These are phyloP conservation scores for Talaromyces sp. DNA, from an alignment of 2,329 filamentous ascomycete species.

Conservation along the genomic window DNA sequence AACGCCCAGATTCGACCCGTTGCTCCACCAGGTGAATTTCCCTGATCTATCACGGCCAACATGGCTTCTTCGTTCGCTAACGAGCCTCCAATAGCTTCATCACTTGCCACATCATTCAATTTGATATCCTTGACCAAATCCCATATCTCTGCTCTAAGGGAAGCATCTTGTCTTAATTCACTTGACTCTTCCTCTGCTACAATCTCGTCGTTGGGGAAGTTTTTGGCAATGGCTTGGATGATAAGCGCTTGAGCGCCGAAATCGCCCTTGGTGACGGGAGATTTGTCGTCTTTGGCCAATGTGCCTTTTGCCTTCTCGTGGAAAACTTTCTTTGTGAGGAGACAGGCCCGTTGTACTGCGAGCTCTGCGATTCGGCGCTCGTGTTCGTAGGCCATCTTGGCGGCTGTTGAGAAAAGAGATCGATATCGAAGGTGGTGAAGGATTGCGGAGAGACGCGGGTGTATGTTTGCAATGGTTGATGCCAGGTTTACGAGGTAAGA, in stretches of 20 bases:
- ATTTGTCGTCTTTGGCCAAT: conserved; percentile 89
- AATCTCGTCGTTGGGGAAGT: conserved; percentile 86
- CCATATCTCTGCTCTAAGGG: conserved; percentile 76
- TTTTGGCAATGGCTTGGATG: conserved; percentile 81
- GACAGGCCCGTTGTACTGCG: conserved; percentile 77
- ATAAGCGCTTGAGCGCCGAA: conserved; percentile 97
- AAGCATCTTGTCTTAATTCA: conserved; percentile 67
- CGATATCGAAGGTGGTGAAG: conserved; percentile 28
- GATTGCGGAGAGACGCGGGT: conserved; percentile 41
- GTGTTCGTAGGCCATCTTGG: conserved; percentile 59
- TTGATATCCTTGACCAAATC: conserved; percentile 70
- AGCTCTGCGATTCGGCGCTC: conserved; percentile 83
- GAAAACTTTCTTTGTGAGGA: conserved; percentile 75
- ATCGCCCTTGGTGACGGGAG: conserved; percentile 95
- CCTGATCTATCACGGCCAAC: conserved; percentile 57
- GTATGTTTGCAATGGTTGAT: conserved; percentile 37
- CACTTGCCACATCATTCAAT: conserved; percentile 63
- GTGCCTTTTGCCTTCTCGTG: conserved; percentile 92
- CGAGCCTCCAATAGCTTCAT: conserved; percentile 66
- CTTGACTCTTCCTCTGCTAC: conserved; percentile 93
- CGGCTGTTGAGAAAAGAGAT: conserved; percentile 23
- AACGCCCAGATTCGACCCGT: conserved; percentile 79
- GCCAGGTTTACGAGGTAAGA: conserved; percentile 39
- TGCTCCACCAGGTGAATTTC: conserved; percentile 42
- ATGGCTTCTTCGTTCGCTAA: conserved; percentile 62